phyloP scores from a whole-genome alignment of 116 monocot genomes.

The Dioscorea cayenensis region DNA sequence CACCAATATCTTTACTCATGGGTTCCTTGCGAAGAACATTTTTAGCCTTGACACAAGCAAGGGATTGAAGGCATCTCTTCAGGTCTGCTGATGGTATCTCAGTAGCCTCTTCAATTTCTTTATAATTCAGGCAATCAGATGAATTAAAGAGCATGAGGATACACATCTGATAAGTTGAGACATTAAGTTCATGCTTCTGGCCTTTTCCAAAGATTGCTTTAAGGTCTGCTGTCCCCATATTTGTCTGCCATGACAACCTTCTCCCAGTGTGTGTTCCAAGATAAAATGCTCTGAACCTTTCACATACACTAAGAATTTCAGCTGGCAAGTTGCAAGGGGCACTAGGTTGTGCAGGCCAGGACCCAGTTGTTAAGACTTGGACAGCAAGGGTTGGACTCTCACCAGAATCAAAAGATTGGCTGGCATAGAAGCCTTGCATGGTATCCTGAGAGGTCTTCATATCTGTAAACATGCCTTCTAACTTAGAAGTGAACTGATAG shows the following conservation, averaged over 20 bases:
- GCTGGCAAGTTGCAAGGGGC: constrained; percentile 68
- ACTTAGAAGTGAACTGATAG: constrained; percentile 92
- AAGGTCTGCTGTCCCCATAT: constrained; percentile 87
- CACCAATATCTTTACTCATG: constrained; percentile 85
- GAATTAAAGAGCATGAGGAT: constrained; percentile 87
- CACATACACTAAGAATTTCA: constrained; percentile 73
- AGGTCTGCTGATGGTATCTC: constrained; percentile 68
- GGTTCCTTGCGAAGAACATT: constrained; percentile 87
- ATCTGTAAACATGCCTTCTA: constrained; percentile 97
- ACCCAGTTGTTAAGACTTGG: constrained; percentile 86
- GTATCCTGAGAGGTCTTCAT: constrained; percentile 93
- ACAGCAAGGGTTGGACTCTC: constrained; percentile 61
- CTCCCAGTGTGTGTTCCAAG: constrained; percentile 88
- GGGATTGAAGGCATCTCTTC: constrained; percentile 77
- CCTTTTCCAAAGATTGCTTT: constrained; percentile 70
- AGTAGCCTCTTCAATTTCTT: constrained; percentile 77
- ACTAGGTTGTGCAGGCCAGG: constrained; percentile 81
- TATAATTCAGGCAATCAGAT: constrained; percentile 51
- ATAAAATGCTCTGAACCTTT: constrained; percentile 64
- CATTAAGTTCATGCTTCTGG: constrained; percentile 86
- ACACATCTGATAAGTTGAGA: constrained; percentile 92
- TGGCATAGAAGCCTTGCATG: constrained; percentile 78
- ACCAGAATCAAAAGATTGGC: constrained; percentile 27
- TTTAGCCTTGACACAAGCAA: constrained; percentile 85
- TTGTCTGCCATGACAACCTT: constrained; percentile 89